Evolutionary conservation across 495 filamentous ascomycete genomes (phyloP).

Genomic region (Wilcoxina mikolae): DNA sequence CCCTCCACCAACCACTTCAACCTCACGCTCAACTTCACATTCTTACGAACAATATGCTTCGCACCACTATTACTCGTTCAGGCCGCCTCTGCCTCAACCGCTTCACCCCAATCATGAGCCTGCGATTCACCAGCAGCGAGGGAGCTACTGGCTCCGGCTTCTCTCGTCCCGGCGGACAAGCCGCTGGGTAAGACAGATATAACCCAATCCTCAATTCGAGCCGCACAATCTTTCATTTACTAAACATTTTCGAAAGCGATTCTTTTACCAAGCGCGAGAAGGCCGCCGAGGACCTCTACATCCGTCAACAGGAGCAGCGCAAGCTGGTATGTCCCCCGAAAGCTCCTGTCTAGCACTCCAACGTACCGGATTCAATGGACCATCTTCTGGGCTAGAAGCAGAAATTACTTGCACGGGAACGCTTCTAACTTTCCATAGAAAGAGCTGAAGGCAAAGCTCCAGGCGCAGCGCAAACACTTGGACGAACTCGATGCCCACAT

Average conservation of each 20-base stretch:
- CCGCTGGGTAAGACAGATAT: slow-evolving; percentile 32
- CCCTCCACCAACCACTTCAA: slow-evolving; percentile 13
- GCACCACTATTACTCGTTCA: slow-evolving; percentile 19
- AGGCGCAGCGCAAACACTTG: slow-evolving; percentile 63
- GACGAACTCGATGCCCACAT: slow-evolving; percentile 73
- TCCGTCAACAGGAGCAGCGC: slow-evolving; percentile 67
- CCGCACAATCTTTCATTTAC: too few species aligned
- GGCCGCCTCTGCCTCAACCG: slow-evolving; percentile 18
- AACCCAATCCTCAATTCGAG: too few species aligned
- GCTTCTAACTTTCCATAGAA: slow-evolving; percentile 27
- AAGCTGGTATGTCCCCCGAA: slow-evolving; percentile 50
- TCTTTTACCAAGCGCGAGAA: slow-evolving; percentile 81
- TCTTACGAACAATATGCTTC: slow-evolving; percentile 22
- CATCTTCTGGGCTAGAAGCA: background rate
- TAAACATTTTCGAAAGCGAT: slow-evolving; percentile 41
- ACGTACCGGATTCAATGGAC: too few species aligned
- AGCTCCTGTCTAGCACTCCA: too few species aligned
- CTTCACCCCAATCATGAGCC: slow-evolving; percentile 18
- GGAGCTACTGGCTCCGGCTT: slow-evolving; percentile 36
- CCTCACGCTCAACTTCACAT: slow-evolving; percentile 10
- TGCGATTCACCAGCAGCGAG: slow-evolving; percentile 31
- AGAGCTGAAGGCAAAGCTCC: slow-evolving; percentile 58
- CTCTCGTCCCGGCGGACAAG: slow-evolving; percentile 33
- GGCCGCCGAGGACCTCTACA: slow-evolving; percentile 68
- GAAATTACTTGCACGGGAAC: slow-evolving; percentile 2